Conservation (phyloP, 441 rosid genomes). For the Hura crepitans region DNA sequence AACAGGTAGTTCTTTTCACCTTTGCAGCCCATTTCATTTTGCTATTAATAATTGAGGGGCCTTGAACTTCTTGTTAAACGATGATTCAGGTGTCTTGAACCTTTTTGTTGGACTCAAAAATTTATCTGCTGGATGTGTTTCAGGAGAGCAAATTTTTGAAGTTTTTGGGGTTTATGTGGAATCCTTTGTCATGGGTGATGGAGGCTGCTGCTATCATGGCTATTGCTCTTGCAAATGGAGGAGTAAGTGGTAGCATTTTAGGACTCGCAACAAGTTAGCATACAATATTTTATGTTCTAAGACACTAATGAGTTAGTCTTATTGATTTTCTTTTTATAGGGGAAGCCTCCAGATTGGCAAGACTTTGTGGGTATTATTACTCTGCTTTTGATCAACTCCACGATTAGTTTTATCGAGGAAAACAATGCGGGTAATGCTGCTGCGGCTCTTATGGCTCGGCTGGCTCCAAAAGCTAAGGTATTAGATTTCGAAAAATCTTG, state of each 20-base stretch:
- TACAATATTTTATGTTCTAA: conserved; percentile 1
- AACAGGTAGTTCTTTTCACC: conserved; percentile 43
- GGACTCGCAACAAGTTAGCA: background rate
- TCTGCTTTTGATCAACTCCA: conserved; percentile 78
- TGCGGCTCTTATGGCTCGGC: conserved; percentile 95
- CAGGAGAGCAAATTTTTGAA: conserved; percentile 91
- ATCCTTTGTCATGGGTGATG: conserved; percentile 98
- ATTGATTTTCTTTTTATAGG: conserved; percentile 34
- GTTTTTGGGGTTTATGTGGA: conserved; percentile 95
- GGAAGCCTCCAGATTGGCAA: conserved; percentile 99
- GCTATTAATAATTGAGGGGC: too few species aligned
- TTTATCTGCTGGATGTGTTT: conserved; percentile 20
- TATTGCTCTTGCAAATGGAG: conserved; percentile 97
- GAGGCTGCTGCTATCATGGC: conserved; percentile 99
- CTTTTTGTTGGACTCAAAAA: background rate
- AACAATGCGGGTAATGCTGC: conserved; percentile 97
- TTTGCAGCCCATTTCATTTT: background rate
- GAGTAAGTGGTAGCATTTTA: conserved; percentile 45
- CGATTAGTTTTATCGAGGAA: conserved; percentile 92
- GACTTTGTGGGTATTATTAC: conserved; percentile 91
- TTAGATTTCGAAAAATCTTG: background rate
- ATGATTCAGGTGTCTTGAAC: conserved; percentile 12
- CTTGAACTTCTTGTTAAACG: too few species aligned
- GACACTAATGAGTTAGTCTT: background rate
- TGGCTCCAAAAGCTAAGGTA: conserved; percentile 97